A percentile compares a stretch with the other conserved stretches of the same genome.
Conservation (phyloP, 164 flowering plant species). For the Tinospora cordifolia region DNA sequence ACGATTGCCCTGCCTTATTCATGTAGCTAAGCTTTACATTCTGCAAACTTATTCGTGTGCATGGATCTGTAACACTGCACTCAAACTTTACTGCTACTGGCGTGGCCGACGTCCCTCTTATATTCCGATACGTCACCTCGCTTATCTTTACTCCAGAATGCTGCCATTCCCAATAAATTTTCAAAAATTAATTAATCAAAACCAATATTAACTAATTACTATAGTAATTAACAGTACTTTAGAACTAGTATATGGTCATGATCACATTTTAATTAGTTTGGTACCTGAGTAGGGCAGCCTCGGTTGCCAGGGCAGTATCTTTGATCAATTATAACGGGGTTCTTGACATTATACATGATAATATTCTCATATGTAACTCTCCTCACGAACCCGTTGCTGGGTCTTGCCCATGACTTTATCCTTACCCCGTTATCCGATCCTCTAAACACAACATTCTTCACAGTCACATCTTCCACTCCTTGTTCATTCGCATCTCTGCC, state of each 20-base stretch:
- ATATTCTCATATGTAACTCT: constrained; percentile 21
- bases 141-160: constrained; percentile 24
- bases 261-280: too few species aligned
- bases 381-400: constrained; percentile 27
- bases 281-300: constrained; percentile 29
- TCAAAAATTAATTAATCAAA: background rate
- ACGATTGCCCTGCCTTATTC: constrained; percentile 13
- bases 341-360: constrained; percentile 20
- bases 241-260: too few species aligned
- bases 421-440: constrained; percentile 30
- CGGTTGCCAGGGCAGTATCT: constrained; percentile 23
- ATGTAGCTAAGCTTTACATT: constrained; percentile 22
- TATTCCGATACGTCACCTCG: constrained; percentile 18
- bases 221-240: too few species aligned
- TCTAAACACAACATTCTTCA: constrained; percentile 15
- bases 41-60: constrained; percentile 19
- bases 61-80: constrained; percentile 25
- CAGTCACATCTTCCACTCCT: constrained; percentile 28
- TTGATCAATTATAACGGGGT: constrained; percentile 31
- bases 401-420: constrained; percentile 33
- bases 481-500: constrained; percentile 17
- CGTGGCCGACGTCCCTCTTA: constrained; percentile 25
- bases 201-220: background rate
- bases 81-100: constrained; percentile 22
- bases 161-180: constrained; percentile 9